phyloP scores from a whole-genome alignment of 2,329 filamentous ascomycete genomes.

The Claviceps fusiformis region DNA sequence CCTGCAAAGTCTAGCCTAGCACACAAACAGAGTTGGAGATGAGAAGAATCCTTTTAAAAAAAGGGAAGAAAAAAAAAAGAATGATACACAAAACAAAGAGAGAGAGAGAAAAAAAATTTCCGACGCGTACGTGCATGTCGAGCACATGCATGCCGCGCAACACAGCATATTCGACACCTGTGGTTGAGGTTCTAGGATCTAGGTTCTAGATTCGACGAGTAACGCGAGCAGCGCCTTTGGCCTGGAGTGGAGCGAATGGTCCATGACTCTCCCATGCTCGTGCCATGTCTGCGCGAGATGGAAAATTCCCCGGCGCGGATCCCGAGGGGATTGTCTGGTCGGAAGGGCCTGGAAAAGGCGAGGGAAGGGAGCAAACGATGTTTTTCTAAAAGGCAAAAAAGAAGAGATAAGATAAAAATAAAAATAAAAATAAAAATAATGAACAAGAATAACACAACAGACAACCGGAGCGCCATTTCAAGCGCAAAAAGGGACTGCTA shows the following conservation, averaged over 20 bases:
- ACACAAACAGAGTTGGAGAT: neutral
- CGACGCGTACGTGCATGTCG: constrained; percentile 2
- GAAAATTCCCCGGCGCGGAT: no score
- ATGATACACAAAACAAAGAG: neutral
- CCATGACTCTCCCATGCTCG: neutral
- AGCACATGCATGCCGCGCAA: neutral
- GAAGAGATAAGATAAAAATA: no score
- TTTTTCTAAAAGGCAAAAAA: no score
- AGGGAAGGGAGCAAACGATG: neutral
- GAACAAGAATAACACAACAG: no score
- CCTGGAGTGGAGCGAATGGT: neutral
- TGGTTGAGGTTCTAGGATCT: neutral
- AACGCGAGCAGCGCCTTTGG: neutral
- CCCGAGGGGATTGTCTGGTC: neutral
- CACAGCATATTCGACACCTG: neutral
- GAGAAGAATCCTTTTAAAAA: no score
- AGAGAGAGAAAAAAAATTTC: neutral
- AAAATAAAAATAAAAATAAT: no score
- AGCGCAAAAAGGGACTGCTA: neutral
- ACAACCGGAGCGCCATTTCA: neutral
- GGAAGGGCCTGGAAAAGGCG: neutral
- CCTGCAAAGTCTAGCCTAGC: neutral
- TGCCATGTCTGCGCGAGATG: neutral
- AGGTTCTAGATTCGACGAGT: neutral
- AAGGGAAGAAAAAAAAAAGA: no score